These are phyloP conservation scores for Cyclotella atomus DNA, from an alignment of 108 stramenopile species.

Conservation along the genomic window DNA sequence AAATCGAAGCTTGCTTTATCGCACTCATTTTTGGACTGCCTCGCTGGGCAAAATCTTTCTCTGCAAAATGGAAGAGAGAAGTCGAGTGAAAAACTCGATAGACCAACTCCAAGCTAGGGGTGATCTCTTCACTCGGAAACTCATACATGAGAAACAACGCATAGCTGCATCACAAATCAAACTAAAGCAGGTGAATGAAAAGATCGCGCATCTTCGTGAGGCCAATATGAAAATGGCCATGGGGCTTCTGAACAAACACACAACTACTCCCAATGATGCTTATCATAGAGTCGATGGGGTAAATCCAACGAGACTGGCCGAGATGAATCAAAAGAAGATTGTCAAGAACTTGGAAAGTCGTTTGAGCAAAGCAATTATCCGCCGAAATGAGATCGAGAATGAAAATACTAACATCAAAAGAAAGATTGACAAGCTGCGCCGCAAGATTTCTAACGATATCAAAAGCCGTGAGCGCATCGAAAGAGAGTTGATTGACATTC, in stretches of 20 bases:
- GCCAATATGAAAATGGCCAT: constrained; percentile 67
- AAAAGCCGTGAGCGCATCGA: constrained; percentile 54
- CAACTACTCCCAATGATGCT: constrained; percentile 68
- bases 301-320: constrained; percentile 66
- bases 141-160: constrained; percentile 52
- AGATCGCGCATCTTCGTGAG: constrained; percentile 53
- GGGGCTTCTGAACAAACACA: constrained; percentile 60
- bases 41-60: no score
- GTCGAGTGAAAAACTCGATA: constrained; percentile 38
- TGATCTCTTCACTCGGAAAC: constrained; percentile 52
- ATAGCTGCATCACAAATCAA: constrained; percentile 28
- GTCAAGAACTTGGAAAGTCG: constrained; percentile 68
- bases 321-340: constrained; percentile 71
- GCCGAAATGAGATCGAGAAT: constrained; percentile 61
- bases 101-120: constrained; percentile 54
- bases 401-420: constrained; percentile 59
- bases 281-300: constrained; percentile 73
- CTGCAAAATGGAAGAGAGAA: no score
- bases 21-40: no score
- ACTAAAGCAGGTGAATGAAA: constrained; percentile 49
- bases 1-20: no score
- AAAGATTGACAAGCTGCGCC: constrained; percentile 68
- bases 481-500: constrained; percentile 53
- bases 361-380: constrained; percentile 63
- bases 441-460: constrained; percentile 60